These are phyloP conservation scores for Leucocoprinus sp. DNA, from an alignment of 768 basidiomycete genomes.

Conservation along the genomic window DNA sequence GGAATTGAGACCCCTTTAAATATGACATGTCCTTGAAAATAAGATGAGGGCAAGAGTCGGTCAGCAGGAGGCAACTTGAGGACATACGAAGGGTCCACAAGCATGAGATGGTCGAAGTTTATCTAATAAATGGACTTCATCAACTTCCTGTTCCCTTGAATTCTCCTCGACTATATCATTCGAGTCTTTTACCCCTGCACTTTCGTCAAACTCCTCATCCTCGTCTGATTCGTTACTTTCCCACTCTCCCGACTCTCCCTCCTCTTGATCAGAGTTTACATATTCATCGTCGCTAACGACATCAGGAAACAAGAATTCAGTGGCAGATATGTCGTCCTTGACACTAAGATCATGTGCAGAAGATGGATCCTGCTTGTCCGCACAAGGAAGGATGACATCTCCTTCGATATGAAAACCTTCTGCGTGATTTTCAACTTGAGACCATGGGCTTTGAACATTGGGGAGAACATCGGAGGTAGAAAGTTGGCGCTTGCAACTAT, in stretches of 20 bases:
- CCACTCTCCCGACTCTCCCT: constrained; percentile 9
- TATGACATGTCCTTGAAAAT: not conserved
- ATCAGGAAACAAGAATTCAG: constrained; percentile 1
- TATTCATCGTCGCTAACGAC: constrained; percentile 5
- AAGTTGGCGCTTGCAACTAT: not conserved
- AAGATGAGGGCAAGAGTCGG: not conserved
- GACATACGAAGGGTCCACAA: not conserved
- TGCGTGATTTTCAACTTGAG: constrained; percentile 24
- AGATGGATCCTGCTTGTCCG: constrained; percentile 5
- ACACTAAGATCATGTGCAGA: constrained; percentile 22
- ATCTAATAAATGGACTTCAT: constrained; percentile 8
- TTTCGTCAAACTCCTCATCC: constrained; percentile 13
- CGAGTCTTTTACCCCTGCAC: constrained; percentile 4
- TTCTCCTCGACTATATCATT: not conserved
- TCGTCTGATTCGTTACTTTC: not conserved
- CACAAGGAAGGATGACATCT: constrained; percentile 19
- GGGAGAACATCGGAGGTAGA: constrained; percentile 9
- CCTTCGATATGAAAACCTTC: constrained; percentile 36
- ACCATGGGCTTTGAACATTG: constrained; percentile 29
- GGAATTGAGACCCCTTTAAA: not conserved
- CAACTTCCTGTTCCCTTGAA: not conserved
- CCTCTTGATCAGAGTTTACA: constrained; percentile 4
- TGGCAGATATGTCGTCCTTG: constrained; percentile 6
- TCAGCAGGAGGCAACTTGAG: too few species aligned
- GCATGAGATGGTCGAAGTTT: not conserved